A percentile compares a stretch with the other conserved stretches of the same genome.
Evolutionary conservation across 352 stramenopile species (phyloP).

Genomic region (Phytophthora idaei): DNA sequence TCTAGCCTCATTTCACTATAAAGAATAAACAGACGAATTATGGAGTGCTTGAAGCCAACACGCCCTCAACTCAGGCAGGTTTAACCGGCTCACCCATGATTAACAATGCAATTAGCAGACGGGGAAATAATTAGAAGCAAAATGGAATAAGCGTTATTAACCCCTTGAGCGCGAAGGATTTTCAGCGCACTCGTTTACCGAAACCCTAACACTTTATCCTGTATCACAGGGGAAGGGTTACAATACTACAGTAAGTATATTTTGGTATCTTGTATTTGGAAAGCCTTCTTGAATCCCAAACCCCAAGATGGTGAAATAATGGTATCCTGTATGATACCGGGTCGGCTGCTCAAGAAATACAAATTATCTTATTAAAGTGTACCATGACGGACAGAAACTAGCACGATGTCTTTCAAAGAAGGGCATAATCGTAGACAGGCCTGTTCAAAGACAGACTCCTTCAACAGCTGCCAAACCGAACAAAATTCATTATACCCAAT

Average conservation of each 20-base stretch:
- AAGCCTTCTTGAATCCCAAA: neutral
- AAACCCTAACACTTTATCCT: neutral
- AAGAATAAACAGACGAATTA: no score
- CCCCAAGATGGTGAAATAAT: neutral
- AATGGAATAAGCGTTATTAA: no score
- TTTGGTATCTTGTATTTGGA: neutral
- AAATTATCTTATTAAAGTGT: neutral
- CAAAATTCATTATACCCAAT: no score
- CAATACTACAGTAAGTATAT: neutral
- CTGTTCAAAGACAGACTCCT: no score
- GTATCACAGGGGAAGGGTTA: neutral
- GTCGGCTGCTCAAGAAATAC: neutral
- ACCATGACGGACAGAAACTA: neutral
- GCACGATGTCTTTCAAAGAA: neutral
- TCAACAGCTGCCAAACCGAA: no score
- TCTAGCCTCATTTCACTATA: no score
- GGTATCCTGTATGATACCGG: neutral
- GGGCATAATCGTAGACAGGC: neutral
- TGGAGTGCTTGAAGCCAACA: no score
- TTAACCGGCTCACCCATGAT: no score
- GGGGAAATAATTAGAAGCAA: no score
- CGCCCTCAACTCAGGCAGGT: no score
- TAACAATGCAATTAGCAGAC: no score
- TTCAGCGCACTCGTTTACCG: neutral
- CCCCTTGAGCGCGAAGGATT: no score